Evolutionary conservation across 371 early-diverging fungal species (phyloP).

Genomic region (Thermomucor indicae-seudaticae): DNA sequence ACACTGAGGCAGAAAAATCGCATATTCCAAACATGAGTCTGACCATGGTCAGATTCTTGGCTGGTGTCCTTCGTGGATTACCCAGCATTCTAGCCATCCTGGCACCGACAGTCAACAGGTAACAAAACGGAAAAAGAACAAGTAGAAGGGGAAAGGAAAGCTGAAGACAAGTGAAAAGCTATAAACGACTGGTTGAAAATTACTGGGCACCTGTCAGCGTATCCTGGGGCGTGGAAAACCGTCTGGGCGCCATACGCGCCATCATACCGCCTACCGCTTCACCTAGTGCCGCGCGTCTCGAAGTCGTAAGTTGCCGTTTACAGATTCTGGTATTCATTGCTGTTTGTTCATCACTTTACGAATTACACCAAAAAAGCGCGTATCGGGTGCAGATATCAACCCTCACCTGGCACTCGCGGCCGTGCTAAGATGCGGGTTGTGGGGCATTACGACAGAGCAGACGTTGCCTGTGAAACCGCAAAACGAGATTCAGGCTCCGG

Average conservation of each 20-base stretch:
- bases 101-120: constrained; percentile 81
- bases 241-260: constrained; percentile 72
- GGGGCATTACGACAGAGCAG: constrained; percentile 68
- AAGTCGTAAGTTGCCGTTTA: constrained; percentile 42
- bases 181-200: constrained; percentile 80
- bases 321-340: background rate
- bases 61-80: constrained; percentile 71
- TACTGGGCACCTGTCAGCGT: constrained; percentile 86
- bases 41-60: constrained; percentile 64
- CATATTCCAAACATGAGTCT: constrained; percentile 45
- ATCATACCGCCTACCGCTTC: constrained; percentile 73
- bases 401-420: constrained; percentile 76
- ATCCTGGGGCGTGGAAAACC: constrained; percentile 78
- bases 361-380: constrained; percentile 47
- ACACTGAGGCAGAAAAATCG: constrained; percentile 12
- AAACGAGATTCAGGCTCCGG: constrained; percentile 7
- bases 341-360: background rate
- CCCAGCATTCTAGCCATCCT: constrained; percentile 73
- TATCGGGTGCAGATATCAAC: constrained; percentile 82
- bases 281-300: constrained; percentile 62
- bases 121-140: background rate
- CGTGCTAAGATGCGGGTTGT: constrained; percentile 73
- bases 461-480: constrained; percentile 40
- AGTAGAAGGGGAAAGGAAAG: background rate
- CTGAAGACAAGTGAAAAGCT: constrained; percentile 33